A percentile compares a stretch with the other conserved stretches of the same genome.
phyloP scores from a whole-genome alignment of 2,329 filamentous ascomycete species.

The Arthroderma sp. region DNA sequence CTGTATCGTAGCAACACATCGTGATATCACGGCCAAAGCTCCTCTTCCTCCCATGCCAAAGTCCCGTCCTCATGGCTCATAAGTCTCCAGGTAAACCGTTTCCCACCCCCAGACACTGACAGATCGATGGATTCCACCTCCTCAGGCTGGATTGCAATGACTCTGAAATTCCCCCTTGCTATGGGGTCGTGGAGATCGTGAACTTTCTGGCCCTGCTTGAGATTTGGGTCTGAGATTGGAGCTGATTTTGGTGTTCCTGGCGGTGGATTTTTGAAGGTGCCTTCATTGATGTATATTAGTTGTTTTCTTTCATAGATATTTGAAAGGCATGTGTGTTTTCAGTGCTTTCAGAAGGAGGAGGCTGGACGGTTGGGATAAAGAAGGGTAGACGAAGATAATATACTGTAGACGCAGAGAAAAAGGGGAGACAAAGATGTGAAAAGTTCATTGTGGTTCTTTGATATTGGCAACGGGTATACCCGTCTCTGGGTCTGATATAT shows the following conservation, averaged over 20 bases:
- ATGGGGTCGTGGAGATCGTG: conserved; percentile 54
- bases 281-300: conserved; percentile 19
- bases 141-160: conserved; percentile 72
- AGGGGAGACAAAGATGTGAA: too few relatives aligned
- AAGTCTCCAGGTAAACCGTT: conserved; percentile 56
- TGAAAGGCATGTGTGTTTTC: too few relatives aligned
- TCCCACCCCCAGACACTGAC: conserved; percentile 48
- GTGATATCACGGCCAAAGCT: conserved; percentile 47
- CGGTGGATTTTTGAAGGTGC: conserved; percentile 58
- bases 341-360: too few relatives aligned
- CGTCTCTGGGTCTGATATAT: too few relatives aligned
- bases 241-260: conserved; percentile 50
- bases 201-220: conserved; percentile 49
- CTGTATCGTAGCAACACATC: too few relatives aligned
- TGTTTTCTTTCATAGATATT: neutral
- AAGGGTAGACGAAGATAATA: too few relatives aligned
- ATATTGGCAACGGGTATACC: conserved; percentile 4
- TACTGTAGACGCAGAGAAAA: too few relatives aligned
- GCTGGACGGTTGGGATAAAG: too few relatives aligned
- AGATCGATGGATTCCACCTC: conserved; percentile 65
- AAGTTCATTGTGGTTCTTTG: neutral
- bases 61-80: conserved; percentile 27
- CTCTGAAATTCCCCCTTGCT: conserved; percentile 65
- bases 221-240: conserved; percentile 32
- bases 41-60: conserved; percentile 51